phyloP scores from a whole-genome alignment of 179 eudicot species.

The Monotropa hypopitys region DNA sequence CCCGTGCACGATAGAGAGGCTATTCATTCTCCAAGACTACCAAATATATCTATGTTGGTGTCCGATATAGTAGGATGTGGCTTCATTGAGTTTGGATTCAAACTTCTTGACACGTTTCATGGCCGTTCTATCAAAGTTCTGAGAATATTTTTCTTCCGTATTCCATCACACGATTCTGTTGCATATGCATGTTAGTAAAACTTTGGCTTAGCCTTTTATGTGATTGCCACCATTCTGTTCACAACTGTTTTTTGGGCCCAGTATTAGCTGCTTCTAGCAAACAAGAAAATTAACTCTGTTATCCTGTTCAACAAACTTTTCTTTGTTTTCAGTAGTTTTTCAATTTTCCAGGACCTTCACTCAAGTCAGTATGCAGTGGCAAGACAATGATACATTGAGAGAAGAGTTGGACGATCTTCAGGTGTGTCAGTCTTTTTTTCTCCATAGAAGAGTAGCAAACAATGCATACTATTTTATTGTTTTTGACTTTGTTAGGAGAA shows the following conservation, averaged over 20 bases:
- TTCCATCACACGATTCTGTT: not conserved
- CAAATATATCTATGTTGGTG: not conserved
- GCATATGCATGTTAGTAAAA: not conserved
- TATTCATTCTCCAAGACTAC: not conserved
- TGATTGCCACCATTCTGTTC: not conserved
- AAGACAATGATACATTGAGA: conserved; percentile 92
- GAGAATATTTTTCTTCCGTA: not conserved
- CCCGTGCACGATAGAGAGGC: not conserved
- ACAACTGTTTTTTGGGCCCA: not conserved
- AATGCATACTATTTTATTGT: conserved; percentile 3
- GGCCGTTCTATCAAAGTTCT: not conserved
- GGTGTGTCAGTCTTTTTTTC: conserved; percentile 26
- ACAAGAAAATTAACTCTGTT: not conserved
- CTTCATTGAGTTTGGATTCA: not conserved
- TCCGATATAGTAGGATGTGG: not conserved
- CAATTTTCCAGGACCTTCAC: conserved; percentile 71
- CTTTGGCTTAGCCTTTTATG: not conserved
- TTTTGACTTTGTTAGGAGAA: not conserved
- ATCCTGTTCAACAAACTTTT: not conserved
- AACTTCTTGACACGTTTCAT: not conserved
- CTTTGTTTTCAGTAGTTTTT: not conserved
- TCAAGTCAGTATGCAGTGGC: conserved; percentile 98
- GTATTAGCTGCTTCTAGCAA: not conserved
- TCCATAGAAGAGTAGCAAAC: not conserved
- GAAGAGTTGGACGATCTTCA: conserved; percentile 96